Conservation (phyloP, 306 rosid genomes). For the Dryas drummondii region DNA sequence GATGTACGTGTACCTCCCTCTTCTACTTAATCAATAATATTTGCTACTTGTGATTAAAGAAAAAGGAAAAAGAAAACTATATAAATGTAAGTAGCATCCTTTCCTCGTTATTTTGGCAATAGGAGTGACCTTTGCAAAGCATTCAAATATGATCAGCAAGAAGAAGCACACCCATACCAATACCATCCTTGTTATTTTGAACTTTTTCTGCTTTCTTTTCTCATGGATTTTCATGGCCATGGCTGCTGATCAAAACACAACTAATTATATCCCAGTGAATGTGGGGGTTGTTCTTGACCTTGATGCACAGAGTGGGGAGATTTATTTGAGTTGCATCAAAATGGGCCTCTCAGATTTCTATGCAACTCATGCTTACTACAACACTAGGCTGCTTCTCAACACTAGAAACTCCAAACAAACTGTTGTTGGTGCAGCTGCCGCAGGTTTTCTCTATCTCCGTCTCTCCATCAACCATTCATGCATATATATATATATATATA, state of each 20-base stretch:
- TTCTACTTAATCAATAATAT: too few relatives aligned
- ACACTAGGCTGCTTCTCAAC: slow-evolving; percentile 28
- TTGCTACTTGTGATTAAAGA: too few relatives aligned
- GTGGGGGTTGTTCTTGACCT: slow-evolving; percentile 43
- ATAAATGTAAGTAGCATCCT: too few relatives aligned
- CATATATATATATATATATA: too few relatives aligned
- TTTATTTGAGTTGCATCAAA: slow-evolving; percentile 21
- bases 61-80: too few relatives aligned
- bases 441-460: not conserved
- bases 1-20: too few relatives aligned
- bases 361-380: slow-evolving; percentile 27
- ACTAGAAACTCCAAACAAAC: not conserved
- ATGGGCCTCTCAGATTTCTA: slow-evolving; percentile 39
- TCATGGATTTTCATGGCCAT: not conserved
- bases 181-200: too few relatives aligned
- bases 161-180: too few relatives aligned
- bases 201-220: not conserved
- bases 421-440: slow-evolving; percentile 21
- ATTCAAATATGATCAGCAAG: too few relatives aligned
- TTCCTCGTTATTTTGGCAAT: too few relatives aligned
- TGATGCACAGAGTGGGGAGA: slow-evolving; percentile 6
- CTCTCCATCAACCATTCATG: not conserved
- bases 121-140: too few relatives aligned
- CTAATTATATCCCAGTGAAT: slow-evolving; percentile 20
- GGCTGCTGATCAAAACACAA: slow-evolving; percentile 9